Evolutionary conservation across 2,329 filamentous ascomycete genomes (phyloP), one percentile per base, ranked within the genome.

Genomic region (Fusarium praegraminearum): DNA sequence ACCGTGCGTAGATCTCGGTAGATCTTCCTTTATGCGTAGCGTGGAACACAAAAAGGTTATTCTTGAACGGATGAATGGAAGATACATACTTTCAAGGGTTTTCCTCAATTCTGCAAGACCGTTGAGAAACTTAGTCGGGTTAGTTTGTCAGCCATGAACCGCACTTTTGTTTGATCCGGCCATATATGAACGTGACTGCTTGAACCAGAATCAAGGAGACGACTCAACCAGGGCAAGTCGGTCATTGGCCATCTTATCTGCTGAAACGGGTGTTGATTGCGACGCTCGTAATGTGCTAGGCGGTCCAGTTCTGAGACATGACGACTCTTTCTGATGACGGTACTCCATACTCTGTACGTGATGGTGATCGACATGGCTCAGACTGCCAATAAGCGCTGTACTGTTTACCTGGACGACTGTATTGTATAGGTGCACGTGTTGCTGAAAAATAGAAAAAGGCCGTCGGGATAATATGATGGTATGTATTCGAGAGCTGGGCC

Each of bases 1-100:
- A 51, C 50, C 22, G 50, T 54, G 20, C 28, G 57, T 49, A 62
- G 62, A 73, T 72, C 57, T 60, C 40, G 45, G 61, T 51, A 67
- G 69, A 72, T 68, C 41, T 44, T 24, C 56, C 18, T 32, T 58
- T 32, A 58, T 58, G 56, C 62, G 54, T 67, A 40, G 16, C 35
- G 15, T 18, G 7, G 30, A 32, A 16, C 24, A n/a, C 12, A 24
- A 33, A 26, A 51, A 38, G 24, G 7, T 28, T 12, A 36, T 40
- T 26, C n/a, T 40, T 28, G 32, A 10, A 35, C 35, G 13, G 5
- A n/a, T 22, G 15, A 16, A 46, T 32, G 44, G 26, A 46, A 28
- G 18, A 11, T 28, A n/a, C 6, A 5, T 55, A 61, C 61, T 49
- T 54, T 62, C 46, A 18, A 51, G 18, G 20, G 12, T 11, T 7